Evolutionary conservation across 106 monocot species (phyloP).

Genomic region (Dendrobium catenatum): DNA sequence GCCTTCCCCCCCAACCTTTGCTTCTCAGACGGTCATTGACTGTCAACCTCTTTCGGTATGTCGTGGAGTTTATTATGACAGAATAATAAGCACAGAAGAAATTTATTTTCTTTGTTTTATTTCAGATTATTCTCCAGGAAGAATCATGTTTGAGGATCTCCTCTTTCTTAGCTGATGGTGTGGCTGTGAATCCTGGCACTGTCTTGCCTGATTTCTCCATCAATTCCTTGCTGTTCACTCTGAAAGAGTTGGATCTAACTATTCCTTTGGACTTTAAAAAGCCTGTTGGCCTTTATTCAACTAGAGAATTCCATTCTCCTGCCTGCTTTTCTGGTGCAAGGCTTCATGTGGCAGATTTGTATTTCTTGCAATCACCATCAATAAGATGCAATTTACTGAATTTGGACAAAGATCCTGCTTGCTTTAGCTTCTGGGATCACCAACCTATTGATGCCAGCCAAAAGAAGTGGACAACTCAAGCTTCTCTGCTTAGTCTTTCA

Average conservation of each 20-base stretch:
- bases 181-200: slow-evolving; percentile 61
- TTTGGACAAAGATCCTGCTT: slow-evolving; percentile 89
- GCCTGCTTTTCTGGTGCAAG: slow-evolving; percentile 73
- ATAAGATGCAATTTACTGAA: slow-evolving; percentile 76
- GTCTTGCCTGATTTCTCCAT: slow-evolving; percentile 81
- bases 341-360: slow-evolving; percentile 75
- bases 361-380: slow-evolving; percentile 68
- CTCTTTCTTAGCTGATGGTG: slow-evolving; percentile 94
- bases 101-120: slow-evolving; percentile 8
- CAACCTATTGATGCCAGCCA: slow-evolving; percentile 97
- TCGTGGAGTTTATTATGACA: neutral
- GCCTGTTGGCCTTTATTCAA: slow-evolving; percentile 13
- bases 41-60: slow-evolving; percentile 86
- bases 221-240: slow-evolving; percentile 54
- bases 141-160: slow-evolving; percentile 82
- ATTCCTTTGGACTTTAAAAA: slow-evolving; percentile 56
- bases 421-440: slow-evolving; percentile 79
- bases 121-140: slow-evolving; percentile 90
- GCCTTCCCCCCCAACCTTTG: slow-evolving; percentile 71
- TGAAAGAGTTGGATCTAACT: slow-evolving; percentile 82
- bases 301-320: slow-evolving; percentile 18
- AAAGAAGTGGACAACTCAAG: slow-evolving; percentile 62
- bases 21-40: slow-evolving; percentile 75
- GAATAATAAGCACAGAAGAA: neutral
- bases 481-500: slow-evolving; percentile 72